These are phyloP conservation scores for Aspergillus nomiae DNA, from an alignment of 2,329 filamentous ascomycete genomes.

Conservation along the genomic window DNA sequence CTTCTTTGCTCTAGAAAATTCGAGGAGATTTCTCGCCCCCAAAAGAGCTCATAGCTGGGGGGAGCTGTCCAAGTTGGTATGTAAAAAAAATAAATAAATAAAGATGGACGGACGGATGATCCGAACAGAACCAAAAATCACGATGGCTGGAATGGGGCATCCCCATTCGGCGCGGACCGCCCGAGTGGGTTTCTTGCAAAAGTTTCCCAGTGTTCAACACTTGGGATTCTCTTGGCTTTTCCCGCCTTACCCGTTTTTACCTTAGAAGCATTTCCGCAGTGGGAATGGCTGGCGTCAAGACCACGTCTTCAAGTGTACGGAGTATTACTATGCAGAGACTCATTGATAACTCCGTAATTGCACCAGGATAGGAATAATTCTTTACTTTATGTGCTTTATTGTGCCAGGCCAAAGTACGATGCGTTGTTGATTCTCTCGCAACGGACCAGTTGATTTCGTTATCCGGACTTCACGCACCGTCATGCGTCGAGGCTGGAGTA, in stretches of 20 bases:
- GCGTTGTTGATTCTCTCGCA: not conserved
- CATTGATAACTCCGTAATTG: not conserved
- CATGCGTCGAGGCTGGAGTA: not conserved
- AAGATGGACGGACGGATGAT: not conserved
- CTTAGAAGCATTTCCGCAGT: not conserved
- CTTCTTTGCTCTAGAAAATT: not conserved
- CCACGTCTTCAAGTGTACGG: not conserved
- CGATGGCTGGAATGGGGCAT: slow-evolving; percentile 15
- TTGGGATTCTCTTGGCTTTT: not conserved
- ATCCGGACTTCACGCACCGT: not conserved
- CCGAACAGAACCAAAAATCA: slow-evolving; percentile 6
- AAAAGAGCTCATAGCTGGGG: not conserved
- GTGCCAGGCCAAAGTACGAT: not conserved
- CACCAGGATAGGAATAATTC: not conserved
- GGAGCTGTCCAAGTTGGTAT: not conserved
- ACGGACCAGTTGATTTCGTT: not conserved
- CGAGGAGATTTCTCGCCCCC: not conserved
- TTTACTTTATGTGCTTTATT: not conserved
- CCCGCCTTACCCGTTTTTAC: not conserved
- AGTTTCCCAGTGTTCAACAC: not conserved
- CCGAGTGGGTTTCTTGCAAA: slow-evolving; percentile 11
- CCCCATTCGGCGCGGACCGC: slow-evolving; percentile 23
- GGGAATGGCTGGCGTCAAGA: not conserved
- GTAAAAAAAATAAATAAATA: not conserved
- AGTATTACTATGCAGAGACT: not conserved